Evolutionary conservation across 106 monocot species (phyloP), one percentile per base, ranked within the genome.

Genomic region (Dendrobium chrysotoxum): DNA sequence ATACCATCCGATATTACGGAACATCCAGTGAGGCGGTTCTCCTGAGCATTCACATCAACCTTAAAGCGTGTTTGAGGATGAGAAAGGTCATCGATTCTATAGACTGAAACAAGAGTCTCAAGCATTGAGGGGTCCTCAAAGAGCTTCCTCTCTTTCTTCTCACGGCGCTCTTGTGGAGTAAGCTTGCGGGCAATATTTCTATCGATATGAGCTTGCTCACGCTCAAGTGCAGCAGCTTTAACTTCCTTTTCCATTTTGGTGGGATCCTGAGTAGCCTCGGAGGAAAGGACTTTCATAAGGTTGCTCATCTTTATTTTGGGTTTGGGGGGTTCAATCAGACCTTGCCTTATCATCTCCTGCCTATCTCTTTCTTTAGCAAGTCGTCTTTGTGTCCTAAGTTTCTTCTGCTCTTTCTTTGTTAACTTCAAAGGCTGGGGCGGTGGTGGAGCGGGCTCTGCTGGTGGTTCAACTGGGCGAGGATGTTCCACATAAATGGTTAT

Each of bases 301-400:
- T 98, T 98, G 83, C 92, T 95, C 98, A 98, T 95, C 80, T 98
- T 98, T 66, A 98, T 85, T 84, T 98, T 98, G 3, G 98, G 83
- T 83, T 98, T 98, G 0, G 98, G 98, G 55, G 95, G 98, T 75
- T 98, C 98, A 39, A 95, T 75, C 55, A 98, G 80, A 23, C 98
- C 98, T 75, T 98, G 98, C 71, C 94, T 85, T 46, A 98, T 95
- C 98, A 98, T 98, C 67, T 95, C 98, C 83, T 98, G 98, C 85
- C 91, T 89, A 79, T 98, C 98, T 82, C 83, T 92, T 83, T 98
- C 98, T 83, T 98, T 98, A 7, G 98, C 98, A 68, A 98, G 91
- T 5, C 98, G 94, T 13, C 94, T 83, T 44, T 98, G 98, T 4
- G 98, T 98, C 72, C 95, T 87, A 26, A 98, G 70, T 76, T 98